A percentile compares a stretch with the other conserved stretches of the same genome.
These are phyloP conservation scores for Allium sativum DNA, from an alignment of 106 monocot genomes.

Conservation along the genomic window DNA sequence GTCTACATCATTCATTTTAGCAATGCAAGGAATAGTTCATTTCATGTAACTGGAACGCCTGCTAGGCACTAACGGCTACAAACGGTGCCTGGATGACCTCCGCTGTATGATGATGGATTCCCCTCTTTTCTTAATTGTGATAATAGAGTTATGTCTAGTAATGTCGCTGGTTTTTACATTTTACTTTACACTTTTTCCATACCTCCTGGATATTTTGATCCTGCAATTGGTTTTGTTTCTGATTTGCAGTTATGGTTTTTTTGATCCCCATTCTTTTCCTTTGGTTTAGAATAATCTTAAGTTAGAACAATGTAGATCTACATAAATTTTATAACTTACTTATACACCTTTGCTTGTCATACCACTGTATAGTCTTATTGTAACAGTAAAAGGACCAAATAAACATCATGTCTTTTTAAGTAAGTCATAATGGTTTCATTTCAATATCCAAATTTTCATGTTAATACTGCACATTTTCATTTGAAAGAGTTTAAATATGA, in stretches of 20 bases:
- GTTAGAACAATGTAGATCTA: neutral
- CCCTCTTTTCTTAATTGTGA: constrained; percentile 89
- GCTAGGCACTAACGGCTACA: constrained; percentile 98
- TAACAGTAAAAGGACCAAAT: too few species aligned
- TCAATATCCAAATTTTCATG: too few species aligned
- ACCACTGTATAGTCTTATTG: too few species aligned
- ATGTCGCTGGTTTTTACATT: constrained; percentile 50
- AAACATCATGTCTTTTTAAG: too few species aligned
- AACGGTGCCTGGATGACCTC: constrained; percentile 55
- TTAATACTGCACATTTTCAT: too few species aligned
- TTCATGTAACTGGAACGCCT: constrained; percentile 95
- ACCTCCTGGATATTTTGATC: constrained; percentile 55
- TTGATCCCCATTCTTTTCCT: constrained; percentile 62
- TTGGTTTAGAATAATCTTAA: constrained; percentile 13
- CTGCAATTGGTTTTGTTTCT: constrained; percentile 48
- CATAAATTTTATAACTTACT: too few species aligned
- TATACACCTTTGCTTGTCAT: too few species aligned
- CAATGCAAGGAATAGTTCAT: constrained; percentile 66
- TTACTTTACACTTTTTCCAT: constrained; percentile 36
- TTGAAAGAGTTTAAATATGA: too few species aligned
- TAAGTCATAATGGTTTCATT: too few species aligned
- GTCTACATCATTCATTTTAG: constrained; percentile 10
- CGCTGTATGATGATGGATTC: constrained; percentile 74
- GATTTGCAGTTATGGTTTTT: constrained; percentile 33
- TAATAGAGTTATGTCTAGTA: constrained; percentile 78